Base-by-base conservation (phyloP, 2,329 filamentous ascomycete genomes). In the Aspergillus quadrilineatus region DNA sequence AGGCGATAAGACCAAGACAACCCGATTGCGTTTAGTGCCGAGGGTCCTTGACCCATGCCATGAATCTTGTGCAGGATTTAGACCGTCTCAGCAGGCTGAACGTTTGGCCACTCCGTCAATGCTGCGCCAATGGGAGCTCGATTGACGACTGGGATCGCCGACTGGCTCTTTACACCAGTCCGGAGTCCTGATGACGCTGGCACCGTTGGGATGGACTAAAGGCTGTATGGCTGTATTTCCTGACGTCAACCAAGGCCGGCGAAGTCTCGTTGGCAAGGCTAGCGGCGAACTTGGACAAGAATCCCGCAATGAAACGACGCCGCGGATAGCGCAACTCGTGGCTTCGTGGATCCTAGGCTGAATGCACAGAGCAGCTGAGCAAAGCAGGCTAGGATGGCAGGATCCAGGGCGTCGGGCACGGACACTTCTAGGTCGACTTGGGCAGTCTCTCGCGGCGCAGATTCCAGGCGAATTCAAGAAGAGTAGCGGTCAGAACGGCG, bases 341-440 rank as follows among this genome's bases (percentile, higher is more conserved):
- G 22, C 42, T n/a, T 48, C 47, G 22, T 29, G 34, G n/a, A 32
- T n/a, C 12, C 30, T 30, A 8, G 28, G 26, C 43, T 3, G 4
- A 49, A 52, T 32, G 32, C 37, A 44, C 34, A 34, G 50, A 47
- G 44, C 30, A 43, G 48, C 42, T 50, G 56, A 57, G 50, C 32
- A 52, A 43, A 54, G 56, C 55, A 63, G 61, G 51, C 49, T 51
- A 60, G 52, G 57, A 58, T 60, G 63, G 64, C 58, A 63, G 61
- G 64, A 37, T 54, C 49, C 51, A 60, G 53, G 57, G 59, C 62
- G 63, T 66, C 58, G 64, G 62, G 64, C 63, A 64, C 63, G 55
- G 62, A 65, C 55, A 58, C 57, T 53, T 22, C 53, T 28, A 8
- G 39, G 50, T 47, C 17, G 46, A 53, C 39, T 56, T 28, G 48